Conservation (phyloP, 1,284 basidiomycete genomes). For the Cutaneotrichosporon cutaneum region DNA sequence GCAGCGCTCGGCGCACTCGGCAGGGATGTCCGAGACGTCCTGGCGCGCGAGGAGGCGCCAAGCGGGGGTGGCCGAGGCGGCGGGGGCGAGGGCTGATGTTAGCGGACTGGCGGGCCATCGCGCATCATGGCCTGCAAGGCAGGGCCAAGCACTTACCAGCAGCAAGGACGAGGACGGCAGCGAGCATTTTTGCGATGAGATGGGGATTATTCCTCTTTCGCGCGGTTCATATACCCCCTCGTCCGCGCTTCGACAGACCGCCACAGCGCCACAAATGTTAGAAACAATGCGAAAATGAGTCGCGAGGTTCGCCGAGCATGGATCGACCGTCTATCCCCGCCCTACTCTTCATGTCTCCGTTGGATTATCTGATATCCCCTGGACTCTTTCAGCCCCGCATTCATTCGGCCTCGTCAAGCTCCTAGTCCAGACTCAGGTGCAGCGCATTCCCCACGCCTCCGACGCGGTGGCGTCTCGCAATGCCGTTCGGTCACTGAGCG, state of each 20-base stretch:
- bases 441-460: too few relatives aligned
- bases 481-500: too few relatives aligned
- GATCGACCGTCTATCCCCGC: too few relatives aligned
- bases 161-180: slow-evolving; percentile 2
- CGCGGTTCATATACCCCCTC: neutral
- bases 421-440: too few relatives aligned
- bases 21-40: neutral
- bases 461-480: too few relatives aligned
- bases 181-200: neutral
- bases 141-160: slow-evolving; percentile 2
- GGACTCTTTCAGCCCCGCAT: too few relatives aligned
- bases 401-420: too few relatives aligned
- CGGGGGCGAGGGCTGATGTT: neutral
- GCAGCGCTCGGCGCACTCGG: neutral
- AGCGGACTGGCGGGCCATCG: neutral
- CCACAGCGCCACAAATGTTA: neutral
- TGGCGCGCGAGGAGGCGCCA: neutral
- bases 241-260: too few relatives aligned
- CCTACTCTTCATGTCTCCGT: too few relatives aligned
- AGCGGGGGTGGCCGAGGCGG: neutral
- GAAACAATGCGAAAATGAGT: neutral
- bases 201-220: neutral
- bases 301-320: too few relatives aligned
- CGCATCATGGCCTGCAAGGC: neutral
- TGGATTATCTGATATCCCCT: too few relatives aligned